Percentiles rank a stretch among this genome's conserved stretches.
phyloP scores from a whole-genome alignment of 352 stramenopile species.

The Pythium guiyangense region DNA sequence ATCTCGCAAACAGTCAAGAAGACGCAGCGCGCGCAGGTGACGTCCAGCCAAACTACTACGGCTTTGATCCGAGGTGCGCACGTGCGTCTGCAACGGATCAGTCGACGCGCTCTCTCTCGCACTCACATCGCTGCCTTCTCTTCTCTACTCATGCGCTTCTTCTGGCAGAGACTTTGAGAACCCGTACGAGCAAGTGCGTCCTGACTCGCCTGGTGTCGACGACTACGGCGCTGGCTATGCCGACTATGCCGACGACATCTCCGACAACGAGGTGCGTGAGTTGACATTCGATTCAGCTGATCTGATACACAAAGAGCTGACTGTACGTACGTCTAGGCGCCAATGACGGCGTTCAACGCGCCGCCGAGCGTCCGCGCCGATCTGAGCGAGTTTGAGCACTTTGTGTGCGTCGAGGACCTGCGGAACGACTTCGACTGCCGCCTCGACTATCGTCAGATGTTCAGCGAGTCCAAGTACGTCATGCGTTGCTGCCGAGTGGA shows the following conservation, averaged over 20 bases:
- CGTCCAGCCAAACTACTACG: slow-evolving; percentile 7
- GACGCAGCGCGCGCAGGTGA: slow-evolving; percentile 3
- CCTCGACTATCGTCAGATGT: slow-evolving; percentile 69
- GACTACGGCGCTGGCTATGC: slow-evolving; percentile 11
- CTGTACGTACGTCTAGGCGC: not conserved
- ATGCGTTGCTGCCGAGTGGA: not conserved
- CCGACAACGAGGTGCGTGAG: slow-evolving; percentile 50
- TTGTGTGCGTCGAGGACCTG: slow-evolving; percentile 61
- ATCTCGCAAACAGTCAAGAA: slow-evolving; percentile 31
- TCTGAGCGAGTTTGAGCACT: slow-evolving; percentile 57
- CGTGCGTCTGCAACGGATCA: too few species aligned
- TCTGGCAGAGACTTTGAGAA: slow-evolving; percentile 32
- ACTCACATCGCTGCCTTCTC: too few species aligned
- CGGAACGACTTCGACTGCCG: slow-evolving; percentile 42
- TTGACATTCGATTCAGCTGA: not conserved
- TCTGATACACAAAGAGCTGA: not conserved
- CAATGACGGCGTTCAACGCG: slow-evolving; percentile 10
- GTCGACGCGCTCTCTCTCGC: not conserved
- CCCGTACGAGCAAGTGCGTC: slow-evolving; percentile 27
- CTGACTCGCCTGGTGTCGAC: slow-evolving; percentile 13
- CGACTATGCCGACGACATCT: slow-evolving; percentile 62
- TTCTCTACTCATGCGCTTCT: too few species aligned
- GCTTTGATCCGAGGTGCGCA: slow-evolving; percentile 10
- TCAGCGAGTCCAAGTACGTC: slow-evolving; percentile 56
- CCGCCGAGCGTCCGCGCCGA: slow-evolving; percentile 28